Evolutionary conservation across 2,329 filamentous ascomycete species (phyloP).

Genomic region (Geosmithia putterillii): DNA sequence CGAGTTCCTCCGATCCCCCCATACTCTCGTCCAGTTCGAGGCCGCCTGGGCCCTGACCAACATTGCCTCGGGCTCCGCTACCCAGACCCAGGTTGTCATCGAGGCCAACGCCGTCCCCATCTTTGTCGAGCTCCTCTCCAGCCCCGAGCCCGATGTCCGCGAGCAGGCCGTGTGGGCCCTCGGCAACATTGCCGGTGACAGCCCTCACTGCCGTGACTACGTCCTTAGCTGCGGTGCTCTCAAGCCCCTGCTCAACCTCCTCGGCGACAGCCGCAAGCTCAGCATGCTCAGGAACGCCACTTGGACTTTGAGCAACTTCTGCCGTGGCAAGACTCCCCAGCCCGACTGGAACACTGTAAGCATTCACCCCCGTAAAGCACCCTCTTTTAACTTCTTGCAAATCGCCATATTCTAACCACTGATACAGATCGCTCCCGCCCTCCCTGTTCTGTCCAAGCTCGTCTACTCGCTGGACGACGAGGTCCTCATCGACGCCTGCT

Average conservation of each 20-base stretch:
- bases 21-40: constrained; percentile 97
- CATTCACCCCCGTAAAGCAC: constrained; percentile 14
- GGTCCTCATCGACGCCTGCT: constrained; percentile 97
- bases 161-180: constrained; percentile 98
- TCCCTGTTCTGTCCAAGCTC: constrained; percentile 90
- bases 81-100: constrained; percentile 96
- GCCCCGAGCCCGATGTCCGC: constrained; percentile 92
- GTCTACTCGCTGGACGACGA: constrained; percentile 98
- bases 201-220: constrained; percentile 93
- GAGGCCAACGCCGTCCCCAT: constrained; percentile 97
- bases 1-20: constrained; percentile 93
- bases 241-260: constrained; percentile 74
- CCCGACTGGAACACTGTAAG: constrained; percentile 93
- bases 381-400: neutral
- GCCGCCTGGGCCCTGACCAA: constrained; percentile 98
- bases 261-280: constrained; percentile 95
- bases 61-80: constrained; percentile 93
- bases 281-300: constrained; percentile 99
- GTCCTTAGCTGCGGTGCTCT: constrained; percentile 85
- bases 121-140: constrained; percentile 90
- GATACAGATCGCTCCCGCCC: constrained; percentile 74
- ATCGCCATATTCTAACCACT: constrained; percentile 3
- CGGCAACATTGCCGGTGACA: constrained; percentile 97
- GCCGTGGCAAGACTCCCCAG: constrained; percentile 97
- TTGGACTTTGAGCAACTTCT: constrained; percentile 99